phyloP scores from a whole-genome alignment of 2,329 filamentous ascomycete species.

The Talaromyces sp. region DNA sequence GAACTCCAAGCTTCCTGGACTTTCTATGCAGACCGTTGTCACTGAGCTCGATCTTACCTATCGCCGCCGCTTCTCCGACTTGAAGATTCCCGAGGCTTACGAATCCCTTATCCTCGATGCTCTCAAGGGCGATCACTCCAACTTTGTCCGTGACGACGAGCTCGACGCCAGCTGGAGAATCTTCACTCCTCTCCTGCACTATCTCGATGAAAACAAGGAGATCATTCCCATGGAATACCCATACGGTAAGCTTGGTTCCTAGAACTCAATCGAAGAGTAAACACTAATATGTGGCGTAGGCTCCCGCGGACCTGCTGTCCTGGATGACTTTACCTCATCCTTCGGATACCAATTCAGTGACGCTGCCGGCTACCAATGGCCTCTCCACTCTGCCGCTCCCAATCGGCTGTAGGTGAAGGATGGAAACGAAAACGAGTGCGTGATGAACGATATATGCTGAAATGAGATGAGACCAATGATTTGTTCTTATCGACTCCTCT shows the following conservation, averaged over 20 bases:
- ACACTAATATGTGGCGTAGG: slow-evolving; percentile 51
- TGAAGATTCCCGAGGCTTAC: slow-evolving; percentile 99
- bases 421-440: neutral
- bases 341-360: slow-evolving; percentile 99
- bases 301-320: slow-evolving; percentile 89
- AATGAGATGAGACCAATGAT: slow-evolving; percentile 5
- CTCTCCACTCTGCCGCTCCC: slow-evolving; percentile 63
- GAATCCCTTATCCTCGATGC: slow-evolving; percentile 96
- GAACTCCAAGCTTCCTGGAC: slow-evolving; percentile 97
- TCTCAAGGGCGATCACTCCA: slow-evolving; percentile 98
- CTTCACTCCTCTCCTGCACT: slow-evolving; percentile 95
- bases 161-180: slow-evolving; percentile 97
- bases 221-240: slow-evolving; percentile 99
- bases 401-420: slow-evolving; percentile 69
- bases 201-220: slow-evolving; percentile 98
- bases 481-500: neutral
- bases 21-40: slow-evolving; percentile 99
- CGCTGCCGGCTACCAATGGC: slow-evolving; percentile 93
- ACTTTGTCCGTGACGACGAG: slow-evolving; percentile 97
- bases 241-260: slow-evolving; percentile 61
- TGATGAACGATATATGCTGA: slow-evolving; percentile 14
- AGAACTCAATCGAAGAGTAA: too few relatives aligned
- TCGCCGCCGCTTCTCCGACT: slow-evolving; percentile 94
- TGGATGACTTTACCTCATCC: slow-evolving; percentile 96
- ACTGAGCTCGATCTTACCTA: slow-evolving; percentile 98